These are phyloP conservation scores for Rhizophora mangle DNA, from an alignment of 345 rosid genomes.

Conservation along the genomic window DNA sequence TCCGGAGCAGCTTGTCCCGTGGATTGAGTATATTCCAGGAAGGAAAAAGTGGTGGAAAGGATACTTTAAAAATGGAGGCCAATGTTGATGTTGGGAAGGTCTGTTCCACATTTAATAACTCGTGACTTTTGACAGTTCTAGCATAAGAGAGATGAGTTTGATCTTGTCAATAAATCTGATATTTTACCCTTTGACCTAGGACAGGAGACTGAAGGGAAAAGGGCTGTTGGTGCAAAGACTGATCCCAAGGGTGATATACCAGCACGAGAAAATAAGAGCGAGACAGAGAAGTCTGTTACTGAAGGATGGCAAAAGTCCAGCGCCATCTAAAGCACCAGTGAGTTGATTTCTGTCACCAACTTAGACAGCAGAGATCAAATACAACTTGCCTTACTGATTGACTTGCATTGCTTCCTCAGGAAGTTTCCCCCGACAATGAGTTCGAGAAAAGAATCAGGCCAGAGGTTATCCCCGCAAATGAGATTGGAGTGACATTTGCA, in stretches of 20 bases:
- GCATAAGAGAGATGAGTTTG: not conserved
- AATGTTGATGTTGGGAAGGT: slow-evolving; percentile 78
- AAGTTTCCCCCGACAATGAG: slow-evolving; percentile 87
- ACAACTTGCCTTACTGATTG: slow-evolving; percentile 5
- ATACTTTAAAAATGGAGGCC: slow-evolving; percentile 66
- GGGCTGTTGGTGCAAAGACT: slow-evolving; percentile 48
- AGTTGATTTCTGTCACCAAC: slow-evolving; percentile 19
- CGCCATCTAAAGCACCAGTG: slow-evolving; percentile 64
- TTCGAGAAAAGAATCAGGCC: slow-evolving; percentile 97
- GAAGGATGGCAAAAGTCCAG: slow-evolving; percentile 63
- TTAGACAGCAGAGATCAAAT: not conserved
- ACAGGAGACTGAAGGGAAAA: slow-evolving; percentile 48
- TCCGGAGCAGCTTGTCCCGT: slow-evolving; percentile 79
- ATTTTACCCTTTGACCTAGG: slow-evolving; percentile 1
- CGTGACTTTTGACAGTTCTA: slow-evolving; percentile 5
- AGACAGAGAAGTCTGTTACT: slow-evolving; percentile 58
- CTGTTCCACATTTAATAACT: not conserved
- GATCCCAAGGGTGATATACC: slow-evolving; percentile 49
- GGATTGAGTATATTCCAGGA: slow-evolving; percentile 90
- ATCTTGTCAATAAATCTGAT: not conserved
- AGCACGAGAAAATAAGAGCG: slow-evolving; percentile 51
- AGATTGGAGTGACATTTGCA: slow-evolving; percentile 93
- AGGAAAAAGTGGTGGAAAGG: slow-evolving; percentile 59
- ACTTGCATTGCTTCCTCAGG: slow-evolving; percentile 35
- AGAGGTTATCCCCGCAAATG: slow-evolving; percentile 91